Conservation (phyloP, 2,329 filamentous ascomycete species). For the Raffaelea arxii region DNA sequence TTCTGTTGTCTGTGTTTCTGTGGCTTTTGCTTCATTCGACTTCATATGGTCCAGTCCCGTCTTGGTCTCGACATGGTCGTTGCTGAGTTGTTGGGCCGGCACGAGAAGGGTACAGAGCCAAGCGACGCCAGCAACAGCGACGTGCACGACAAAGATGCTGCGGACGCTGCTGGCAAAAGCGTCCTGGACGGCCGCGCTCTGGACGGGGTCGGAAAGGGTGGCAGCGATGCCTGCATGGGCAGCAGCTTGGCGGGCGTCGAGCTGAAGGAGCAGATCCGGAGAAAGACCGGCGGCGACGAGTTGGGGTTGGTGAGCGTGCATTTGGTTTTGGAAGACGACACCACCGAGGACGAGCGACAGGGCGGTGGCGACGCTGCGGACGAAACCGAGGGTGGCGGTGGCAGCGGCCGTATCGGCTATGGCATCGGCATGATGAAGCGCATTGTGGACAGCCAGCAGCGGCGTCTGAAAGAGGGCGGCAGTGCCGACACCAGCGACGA, state of each 20-base stretch:
- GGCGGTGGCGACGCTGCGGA: slow-evolving; percentile 27
- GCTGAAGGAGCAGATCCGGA: background rate
- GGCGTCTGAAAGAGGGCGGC: slow-evolving; percentile 26
- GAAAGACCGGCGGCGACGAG: slow-evolving; percentile 23
- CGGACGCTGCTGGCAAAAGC: slow-evolving; percentile 5
- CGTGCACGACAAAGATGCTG: slow-evolving; percentile 9
- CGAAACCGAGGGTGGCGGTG: slow-evolving; percentile 28
- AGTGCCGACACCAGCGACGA: slow-evolving; percentile 24
- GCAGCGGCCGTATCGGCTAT: slow-evolving; percentile 21
- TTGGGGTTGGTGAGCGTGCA: slow-evolving; percentile 33
- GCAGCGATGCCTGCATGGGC: no score
- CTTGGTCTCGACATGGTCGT: background rate
- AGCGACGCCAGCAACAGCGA: slow-evolving; percentile 1
- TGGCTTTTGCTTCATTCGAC: background rate
- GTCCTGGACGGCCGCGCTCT: slow-evolving; percentile 1
- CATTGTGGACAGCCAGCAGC: slow-evolving; percentile 27
- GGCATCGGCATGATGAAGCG: slow-evolving; percentile 18
- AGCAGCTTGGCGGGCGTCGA: background rate
- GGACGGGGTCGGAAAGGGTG: background rate
- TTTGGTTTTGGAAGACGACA: slow-evolving; percentile 51
- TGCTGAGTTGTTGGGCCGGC: background rate
- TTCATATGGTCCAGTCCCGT: slow-evolving; percentile 4
- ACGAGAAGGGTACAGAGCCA: slow-evolving; percentile 6
- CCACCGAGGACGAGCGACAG: slow-evolving; percentile 28
- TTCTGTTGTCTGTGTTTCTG: background rate